These are phyloP conservation scores for Microdochium paspali DNA, from an alignment of 2,329 filamentous ascomycete species.

Conservation along the genomic window DNA sequence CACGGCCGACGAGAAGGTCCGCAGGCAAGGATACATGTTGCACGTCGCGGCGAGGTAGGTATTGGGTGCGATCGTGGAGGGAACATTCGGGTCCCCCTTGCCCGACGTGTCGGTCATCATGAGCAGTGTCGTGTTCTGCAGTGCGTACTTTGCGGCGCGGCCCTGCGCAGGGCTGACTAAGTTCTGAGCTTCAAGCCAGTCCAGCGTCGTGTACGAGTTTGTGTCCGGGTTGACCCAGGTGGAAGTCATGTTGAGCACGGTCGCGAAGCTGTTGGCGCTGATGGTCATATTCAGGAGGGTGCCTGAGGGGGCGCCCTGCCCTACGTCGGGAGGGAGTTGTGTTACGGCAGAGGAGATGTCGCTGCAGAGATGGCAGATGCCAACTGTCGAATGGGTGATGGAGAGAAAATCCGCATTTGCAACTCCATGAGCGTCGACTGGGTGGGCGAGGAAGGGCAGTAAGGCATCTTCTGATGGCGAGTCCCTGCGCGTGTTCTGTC, in stretches of 20 bases:
- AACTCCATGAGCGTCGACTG: not conserved
- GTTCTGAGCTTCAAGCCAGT: not conserved
- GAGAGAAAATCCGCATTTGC: not conserved
- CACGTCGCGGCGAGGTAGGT: conserved; percentile 6
- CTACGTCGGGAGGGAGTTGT: not conserved
- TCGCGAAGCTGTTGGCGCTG: not conserved
- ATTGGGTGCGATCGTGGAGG: not conserved
- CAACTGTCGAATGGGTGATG: not conserved
- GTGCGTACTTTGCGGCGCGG: not conserved
- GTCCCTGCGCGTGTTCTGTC: no score
- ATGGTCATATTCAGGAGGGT: not conserved
- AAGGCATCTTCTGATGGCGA: no score
- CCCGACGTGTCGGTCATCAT: not conserved
- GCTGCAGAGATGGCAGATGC: not conserved
- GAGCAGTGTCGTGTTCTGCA: not conserved
- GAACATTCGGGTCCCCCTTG: not conserved
- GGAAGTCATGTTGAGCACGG: not conserved
- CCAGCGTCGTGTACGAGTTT: not conserved
- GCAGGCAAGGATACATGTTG: conserved; percentile 9
- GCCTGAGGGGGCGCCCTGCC: not conserved
- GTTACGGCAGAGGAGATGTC: not conserved
- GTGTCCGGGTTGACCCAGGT: no score
- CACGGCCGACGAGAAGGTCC: conserved; percentile 5
- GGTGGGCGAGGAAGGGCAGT: not conserved
- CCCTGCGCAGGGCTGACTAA: not conserved